Evolutionary conservation across 1,284 basidiomycete species (phyloP), one percentile per base, ranked within the genome.

Genomic region (Takashimella tepidaria): DNA sequence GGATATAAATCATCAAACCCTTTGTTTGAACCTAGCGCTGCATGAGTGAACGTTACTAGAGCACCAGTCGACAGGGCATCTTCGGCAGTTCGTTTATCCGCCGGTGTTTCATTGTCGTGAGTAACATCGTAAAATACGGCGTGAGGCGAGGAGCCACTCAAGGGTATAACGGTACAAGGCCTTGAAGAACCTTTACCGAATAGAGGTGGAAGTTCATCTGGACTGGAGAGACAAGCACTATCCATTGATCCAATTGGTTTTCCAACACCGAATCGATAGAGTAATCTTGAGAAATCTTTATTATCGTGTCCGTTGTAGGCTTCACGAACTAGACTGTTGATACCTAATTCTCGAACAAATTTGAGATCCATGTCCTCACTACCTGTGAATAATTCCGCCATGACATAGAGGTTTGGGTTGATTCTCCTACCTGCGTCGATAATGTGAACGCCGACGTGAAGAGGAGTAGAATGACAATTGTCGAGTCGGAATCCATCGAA

Each of bases 401-500:
- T 93, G 45, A 98, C 85, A 68, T 98, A 98, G 31, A 98, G 80
- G 67, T 98, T 82, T 1, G 92, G 92, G 65, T 92, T 92, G 53
- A 85, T 83, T 21, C 84, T 84, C 41, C 96, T 83, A 4, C 93
- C 95, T 8, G 87, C 85, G 68, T 98, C 96, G 26, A 98, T 84
- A 78, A 98, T 86, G 53, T 82, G 80, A 13, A 87, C 86, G n/a
- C 93, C 95, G 19, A 98, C 92, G 61, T 91, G 85, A 45, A 98
- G 77, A 5, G 95, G 96, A 0, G 95, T 98, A 13, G 95, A 98
- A 76, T 98, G 95, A 66, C 92, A 96, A 72, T 98, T 98, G 76
- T 98, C 95, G 65, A 98, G 88, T 22, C 96, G 84, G 81, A 98
- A 96, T 5, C 95, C 95, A 59, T 96, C 87, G 69, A 97, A 98